phyloP scores from a whole-genome alignment of 305 asterid genomes.

The Euphrasia arctica region DNA sequence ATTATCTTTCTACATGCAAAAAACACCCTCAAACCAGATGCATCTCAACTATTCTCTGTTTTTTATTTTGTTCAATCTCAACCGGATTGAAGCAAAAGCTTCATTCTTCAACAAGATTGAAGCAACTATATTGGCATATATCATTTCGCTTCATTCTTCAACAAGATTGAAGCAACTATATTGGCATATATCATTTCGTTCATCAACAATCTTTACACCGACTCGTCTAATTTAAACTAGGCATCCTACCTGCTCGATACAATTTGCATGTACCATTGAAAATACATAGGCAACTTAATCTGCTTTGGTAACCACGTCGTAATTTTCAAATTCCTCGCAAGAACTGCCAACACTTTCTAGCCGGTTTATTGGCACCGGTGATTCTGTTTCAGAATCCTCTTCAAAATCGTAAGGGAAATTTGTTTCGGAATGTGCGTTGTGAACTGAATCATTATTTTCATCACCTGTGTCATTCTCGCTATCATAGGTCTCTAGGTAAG shows the following conservation, averaged over 20 bases:
- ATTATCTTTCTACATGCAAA: neutral
- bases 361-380: conserved; percentile 20
- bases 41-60: neutral
- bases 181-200: conserved; percentile 14
- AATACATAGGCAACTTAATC: neutral
- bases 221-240: neutral
- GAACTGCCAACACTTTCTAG: neutral
- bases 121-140: neutral
- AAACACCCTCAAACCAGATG: neutral
- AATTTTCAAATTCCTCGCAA: neutral
- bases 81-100: neutral
- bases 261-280: neutral
- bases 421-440: conserved; percentile 29
- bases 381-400: conserved; percentile 33
- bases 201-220: neutral
- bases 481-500: conserved; percentile 35
- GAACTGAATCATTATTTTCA: conserved; percentile 25
- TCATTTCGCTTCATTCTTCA: conserved; percentile 7
- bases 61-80: neutral
- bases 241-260: neutral
- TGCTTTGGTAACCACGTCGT: neutral
- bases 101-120: neutral
- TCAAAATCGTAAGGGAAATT: conserved; percentile 34
- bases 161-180: neutral
- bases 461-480: conserved; percentile 32